phyloP scores from a whole-genome alignment of 2,329 filamentous ascomycete genomes.

The Colletotrichum neosansevieriae region DNA sequence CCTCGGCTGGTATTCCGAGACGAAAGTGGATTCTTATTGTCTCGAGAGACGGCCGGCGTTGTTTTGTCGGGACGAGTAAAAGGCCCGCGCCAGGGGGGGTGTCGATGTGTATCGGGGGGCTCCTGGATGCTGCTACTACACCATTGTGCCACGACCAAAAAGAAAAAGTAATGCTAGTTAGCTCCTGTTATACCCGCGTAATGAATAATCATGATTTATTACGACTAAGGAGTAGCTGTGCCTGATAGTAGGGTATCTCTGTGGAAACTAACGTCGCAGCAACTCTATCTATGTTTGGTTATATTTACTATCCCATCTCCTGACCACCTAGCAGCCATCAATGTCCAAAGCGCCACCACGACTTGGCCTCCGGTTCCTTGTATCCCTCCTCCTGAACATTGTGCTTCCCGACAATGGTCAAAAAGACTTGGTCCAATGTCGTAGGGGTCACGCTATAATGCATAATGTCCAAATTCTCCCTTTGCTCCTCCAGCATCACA shows the following conservation, averaged over 20 bases:
- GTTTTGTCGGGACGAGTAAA: too few species aligned
- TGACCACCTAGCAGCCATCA: not conserved
- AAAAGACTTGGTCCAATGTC: conserved; percentile 90
- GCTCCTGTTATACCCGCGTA: not conserved
- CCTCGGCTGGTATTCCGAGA: not conserved
- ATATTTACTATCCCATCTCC: not conserved
- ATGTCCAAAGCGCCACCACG: conserved; percentile 32
- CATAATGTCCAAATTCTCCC: conserved; percentile 76
- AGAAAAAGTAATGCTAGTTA: not conserved
- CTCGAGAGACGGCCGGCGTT: too few species aligned
- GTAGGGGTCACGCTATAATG: conserved; percentile 91
- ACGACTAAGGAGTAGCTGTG: not conserved
- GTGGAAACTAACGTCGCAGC: not conserved
- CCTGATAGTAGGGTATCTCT: not conserved
- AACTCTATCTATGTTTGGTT: not conserved
- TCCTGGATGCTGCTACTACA: not conserved
- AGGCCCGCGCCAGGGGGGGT: too few species aligned
- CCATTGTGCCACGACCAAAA: not conserved
- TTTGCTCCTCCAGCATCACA: conserved; percentile 78
- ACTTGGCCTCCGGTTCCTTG: conserved; percentile 49
- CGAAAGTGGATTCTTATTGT: too few species aligned
- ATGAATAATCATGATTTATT: not conserved
- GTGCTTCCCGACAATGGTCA: conserved; percentile 85
- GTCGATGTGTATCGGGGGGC: too few species aligned
- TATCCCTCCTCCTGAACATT: conserved; percentile 81